A percentile compares a stretch with the other conserved stretches of the same genome.
Evolutionary conservation across 148 eudicot species (phyloP).

Genomic region (Heliosperma pusillum): DNA sequence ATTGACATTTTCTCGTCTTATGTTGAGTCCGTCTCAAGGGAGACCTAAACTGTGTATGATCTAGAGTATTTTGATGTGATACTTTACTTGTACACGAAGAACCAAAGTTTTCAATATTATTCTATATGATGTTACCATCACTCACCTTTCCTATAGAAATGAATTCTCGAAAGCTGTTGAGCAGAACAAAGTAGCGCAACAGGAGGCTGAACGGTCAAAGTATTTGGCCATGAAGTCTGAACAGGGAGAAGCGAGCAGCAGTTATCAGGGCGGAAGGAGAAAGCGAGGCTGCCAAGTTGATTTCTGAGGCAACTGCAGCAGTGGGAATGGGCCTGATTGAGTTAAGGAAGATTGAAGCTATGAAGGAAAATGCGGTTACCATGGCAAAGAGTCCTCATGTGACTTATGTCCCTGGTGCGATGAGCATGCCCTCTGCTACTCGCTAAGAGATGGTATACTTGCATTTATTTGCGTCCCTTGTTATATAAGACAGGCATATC

Average conservation of each 20-base stretch:
- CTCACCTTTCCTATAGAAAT: constrained; percentile 82
- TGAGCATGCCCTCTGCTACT: constrained; percentile 36
- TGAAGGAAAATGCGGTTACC: constrained; percentile 73
- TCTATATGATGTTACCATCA: constrained; percentile 79
- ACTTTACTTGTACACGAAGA: constrained; percentile 30
- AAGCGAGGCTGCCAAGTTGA: constrained; percentile 90
- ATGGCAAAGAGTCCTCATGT: constrained; percentile 67
- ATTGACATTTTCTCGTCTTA: too few relatives aligned
- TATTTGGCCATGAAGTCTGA: constrained; percentile 89
- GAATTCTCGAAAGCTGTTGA: constrained; percentile 96
- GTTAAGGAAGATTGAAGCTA: constrained; percentile 93
- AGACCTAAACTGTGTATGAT: too few relatives aligned
- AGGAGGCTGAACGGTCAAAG: constrained; percentile 95
- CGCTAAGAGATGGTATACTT: constrained; percentile 49
- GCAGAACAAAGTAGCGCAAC: constrained; percentile 98
- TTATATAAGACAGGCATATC: too few relatives aligned
- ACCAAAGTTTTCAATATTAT: constrained; percentile 81
- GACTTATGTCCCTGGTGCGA: constrained; percentile 51
- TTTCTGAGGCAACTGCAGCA: constrained; percentile 78
- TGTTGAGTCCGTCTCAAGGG: too few relatives aligned
- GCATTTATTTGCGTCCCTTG: too few relatives aligned
- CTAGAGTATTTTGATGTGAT: too few relatives aligned
- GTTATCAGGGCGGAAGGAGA: constrained; percentile 96
- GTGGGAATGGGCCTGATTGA: constrained; percentile 92
- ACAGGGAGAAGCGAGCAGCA: constrained; percentile 91